Evolutionary conservation across 2,329 filamentous ascomycete genomes (phyloP), one percentile per base, ranked within the genome.

Genomic region (Plenodomus biglobosus): DNA sequence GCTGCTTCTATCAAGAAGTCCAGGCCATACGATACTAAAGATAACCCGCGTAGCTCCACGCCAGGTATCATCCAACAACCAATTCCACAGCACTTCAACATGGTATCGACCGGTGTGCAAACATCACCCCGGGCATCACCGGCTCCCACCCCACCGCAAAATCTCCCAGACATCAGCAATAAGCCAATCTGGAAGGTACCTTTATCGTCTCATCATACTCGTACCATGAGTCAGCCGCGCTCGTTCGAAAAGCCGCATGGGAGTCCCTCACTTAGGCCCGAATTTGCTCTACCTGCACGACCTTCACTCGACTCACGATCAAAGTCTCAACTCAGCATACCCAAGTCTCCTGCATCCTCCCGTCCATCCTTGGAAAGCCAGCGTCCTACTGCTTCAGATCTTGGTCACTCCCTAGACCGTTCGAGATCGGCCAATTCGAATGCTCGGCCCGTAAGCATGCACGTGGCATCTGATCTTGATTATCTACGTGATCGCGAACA

Each of bases 381-480:
- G 15, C 81, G 87, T n/a, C 86, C 88, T 8, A 77, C 79, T 1
- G 80, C 79, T 32, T 62, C 81, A 47, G 87, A 92, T 40, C 65
- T 82, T 7, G 75, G 83, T 8, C 83, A 86, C 32, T 73, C 79
- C 0, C 69, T 85, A 8, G 75, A 74, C 32, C 75, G 83, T 22
- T 82, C 84, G 1, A 85, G 81, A 62, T 86, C 86, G 19, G 81
- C 84, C n/a, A 83, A 83, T 58, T 71, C 80, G 58, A 84, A 86
- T 52, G 80, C 84, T 44, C 82, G 92, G 38, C 92, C 92, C 65
- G 79, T 84, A 1, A 96, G 92, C 69, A 88, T 89, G 27, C 90
- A 92, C 67, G 80, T 95, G 3, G 88, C 91, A 59, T 88, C 88
- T 0, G 91, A 87, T 64, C 78, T 94, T 43, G 91, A 95, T 50